Evolutionary conservation across 129 eudicot genomes (phyloP), one percentile per base, ranked within the genome.

Genomic region (Flaveria sonorensis): DNA sequence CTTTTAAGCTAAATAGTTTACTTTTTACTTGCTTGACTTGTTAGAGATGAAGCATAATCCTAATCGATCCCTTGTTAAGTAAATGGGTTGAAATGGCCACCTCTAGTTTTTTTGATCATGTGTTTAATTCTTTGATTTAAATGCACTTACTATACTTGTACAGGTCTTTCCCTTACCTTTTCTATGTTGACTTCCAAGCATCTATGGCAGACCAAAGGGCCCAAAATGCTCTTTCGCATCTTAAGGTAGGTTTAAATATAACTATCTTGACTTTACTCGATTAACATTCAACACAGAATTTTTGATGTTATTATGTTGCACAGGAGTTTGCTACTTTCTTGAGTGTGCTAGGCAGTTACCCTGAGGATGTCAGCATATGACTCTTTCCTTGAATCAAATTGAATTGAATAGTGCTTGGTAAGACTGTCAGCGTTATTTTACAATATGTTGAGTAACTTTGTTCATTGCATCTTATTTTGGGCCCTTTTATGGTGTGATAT

Each of bases 261-360:
- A 57, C 20, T 39, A 64, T 72, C 5, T 57, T 61, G 24, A 48
- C 15, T 62, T 59, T 60, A 70, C 32, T 45, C 20, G 3, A 11
- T 62, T 48, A 14, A 24, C 66, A 23, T 60, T 24, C 32, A 64
- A 21, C 52, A 57, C 13, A 13, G 61, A 66, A 16, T 19, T n/a
- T 55, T 43, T 69, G 28, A 40, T 73, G 21, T 6, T 3, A 20
- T 11, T 8, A 79, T 50, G 72, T 21, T 50, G 39, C 61, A 48
- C 91, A 91, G 98, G 98, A 94, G 83, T 90, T 94, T 56, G 97
- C 98, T 20, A 91, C 96, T 42, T 89, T 89, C 76, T 80, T 93
- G 85, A 87, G 97, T 73, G 98, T 94, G 71, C 86, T 91, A n/a
- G 98, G 98, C 53, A 88, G 98, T 80, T 94, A 91, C 71, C 98